phyloP scores from a whole-genome alignment of 805 yeast genomes.

The Brettanomyces sp. region DNA sequence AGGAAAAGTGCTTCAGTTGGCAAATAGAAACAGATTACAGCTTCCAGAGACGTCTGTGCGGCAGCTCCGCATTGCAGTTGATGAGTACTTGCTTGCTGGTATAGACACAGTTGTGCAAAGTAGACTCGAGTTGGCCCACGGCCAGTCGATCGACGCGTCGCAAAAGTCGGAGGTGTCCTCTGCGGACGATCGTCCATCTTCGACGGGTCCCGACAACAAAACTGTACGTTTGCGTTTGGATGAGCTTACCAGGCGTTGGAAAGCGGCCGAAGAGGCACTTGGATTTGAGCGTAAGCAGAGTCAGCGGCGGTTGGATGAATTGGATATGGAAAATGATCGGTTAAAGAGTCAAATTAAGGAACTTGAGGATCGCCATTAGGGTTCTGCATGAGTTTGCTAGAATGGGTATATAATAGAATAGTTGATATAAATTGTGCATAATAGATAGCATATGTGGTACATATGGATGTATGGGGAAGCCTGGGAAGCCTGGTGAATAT shows the following conservation, averaged over 20 bases:
- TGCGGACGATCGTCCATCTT: background rate
- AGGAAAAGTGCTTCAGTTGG: constrained; percentile 35
- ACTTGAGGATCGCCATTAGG: background rate
- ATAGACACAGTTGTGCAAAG: constrained; percentile 49
- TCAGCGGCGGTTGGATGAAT: constrained; percentile 36
- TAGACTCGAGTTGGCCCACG: constrained; percentile 27
- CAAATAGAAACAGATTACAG: constrained; percentile 19
- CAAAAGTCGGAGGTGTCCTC: background rate
- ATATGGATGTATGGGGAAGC: too few species aligned
- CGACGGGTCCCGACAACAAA: background rate
- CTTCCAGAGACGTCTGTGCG: constrained; percentile 19
- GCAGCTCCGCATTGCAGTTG: constrained; percentile 25
- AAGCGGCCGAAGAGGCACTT: constrained; percentile 62
- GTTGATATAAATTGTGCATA: too few species aligned
- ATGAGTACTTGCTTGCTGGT: constrained; percentile 49
- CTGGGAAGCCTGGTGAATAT: too few species aligned
- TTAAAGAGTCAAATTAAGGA: constrained; percentile 12
- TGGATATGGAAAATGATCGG: constrained; percentile 46
- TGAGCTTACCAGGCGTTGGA: constrained; percentile 57
- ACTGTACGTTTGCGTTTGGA: constrained; percentile 36
- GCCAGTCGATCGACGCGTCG: constrained; percentile 1
- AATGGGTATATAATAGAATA: too few species aligned
- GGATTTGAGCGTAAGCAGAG: constrained; percentile 53
- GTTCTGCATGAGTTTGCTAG: too few species aligned
- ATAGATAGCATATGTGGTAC: background rate